Evolutionary conservation across 345 rosid genomes (phyloP).

Genomic region (Kandelia obovata): DNA sequence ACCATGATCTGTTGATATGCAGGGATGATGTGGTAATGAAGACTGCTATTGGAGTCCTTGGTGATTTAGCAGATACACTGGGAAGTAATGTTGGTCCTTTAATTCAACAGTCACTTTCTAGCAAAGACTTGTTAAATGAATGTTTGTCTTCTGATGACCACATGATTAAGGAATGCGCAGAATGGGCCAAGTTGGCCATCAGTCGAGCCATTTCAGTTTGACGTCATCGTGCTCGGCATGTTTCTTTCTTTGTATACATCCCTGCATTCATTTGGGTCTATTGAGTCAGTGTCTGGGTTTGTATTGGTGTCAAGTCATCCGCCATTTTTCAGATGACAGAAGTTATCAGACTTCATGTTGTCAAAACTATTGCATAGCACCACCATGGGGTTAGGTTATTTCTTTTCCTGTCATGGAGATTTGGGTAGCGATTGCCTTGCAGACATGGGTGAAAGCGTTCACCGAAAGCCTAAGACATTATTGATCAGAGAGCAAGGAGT

Average conservation of each 20-base stretch:
- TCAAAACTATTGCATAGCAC: constrained; percentile 40
- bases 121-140: constrained; percentile 61
- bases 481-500: no score
- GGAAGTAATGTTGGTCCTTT: constrained; percentile 61
- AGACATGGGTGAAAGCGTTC: no score
- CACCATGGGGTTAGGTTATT: constrained; percentile 26
- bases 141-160: constrained; percentile 60
- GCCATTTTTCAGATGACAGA: constrained; percentile 30
- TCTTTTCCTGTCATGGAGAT: no score
- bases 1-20: neutral
- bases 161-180: constrained; percentile 55
- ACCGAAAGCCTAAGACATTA: no score
- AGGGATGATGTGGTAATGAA: constrained; percentile 74
- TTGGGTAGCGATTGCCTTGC: no score
- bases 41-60: constrained; percentile 64
- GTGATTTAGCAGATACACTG: constrained; percentile 67
- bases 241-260: neutral
- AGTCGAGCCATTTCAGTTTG: constrained; percentile 46
- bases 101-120: constrained; percentile 58
- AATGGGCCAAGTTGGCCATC: constrained; percentile 67
- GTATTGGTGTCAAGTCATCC: constrained; percentile 25
- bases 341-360: constrained; percentile 19
- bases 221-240: constrained; percentile 19
- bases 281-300: constrained; percentile 17
- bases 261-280: constrained; percentile 44